Base-by-base conservation (phyloP, 306 rosid genomes). In the Prunus mume region DNA sequence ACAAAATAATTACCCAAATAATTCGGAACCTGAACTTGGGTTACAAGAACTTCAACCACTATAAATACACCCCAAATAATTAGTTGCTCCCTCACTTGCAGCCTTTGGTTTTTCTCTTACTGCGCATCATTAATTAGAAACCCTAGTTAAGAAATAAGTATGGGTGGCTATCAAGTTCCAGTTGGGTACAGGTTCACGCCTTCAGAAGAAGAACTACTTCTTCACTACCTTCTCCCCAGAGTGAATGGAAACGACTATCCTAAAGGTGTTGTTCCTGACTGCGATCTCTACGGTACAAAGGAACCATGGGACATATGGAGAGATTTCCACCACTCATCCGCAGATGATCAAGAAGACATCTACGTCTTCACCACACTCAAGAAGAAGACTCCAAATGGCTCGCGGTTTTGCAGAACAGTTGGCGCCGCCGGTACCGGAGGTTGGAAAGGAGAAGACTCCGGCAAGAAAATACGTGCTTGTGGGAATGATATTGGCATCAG, bases 231-330 rank as follows among this genome's bases (percentile, higher is more conserved):
- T 34, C 19, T 15, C 9, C 73, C 73, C 45, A 25, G 25, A 55
- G 15, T 49, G 9, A 32, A 49, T 14, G 73, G 73, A 49, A 9
- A 52, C 3, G 57, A 52, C 57, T 52, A 52, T 52, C 57, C 57
- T 41, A 25, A 55, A 27, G 25, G 28, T 17, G 4, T 50, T 12
- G 45, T 69, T 52, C 50, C 9, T 9, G 58, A 69, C 24, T 25
- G 11, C 3, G 43, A 69, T 55, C 58, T 69, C 4, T 69, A 69
- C 27, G 60, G 73, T 10, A 1, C 27, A 14, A 1, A 49, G 49
- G 73, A 69, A 17, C 73, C 73, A 1, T 69, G 60, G 60, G 41
- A 49, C 4, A 69, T 69, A 69, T 49, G 73, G 73, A 18, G 50
- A 15, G 2, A 1, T 47, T 27, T 47, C 2, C 7, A 1, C 55